These are phyloP conservation scores for Fusarium clavum DNA, from an alignment of 2,329 filamentous ascomycete genomes.

Conservation along the genomic window DNA sequence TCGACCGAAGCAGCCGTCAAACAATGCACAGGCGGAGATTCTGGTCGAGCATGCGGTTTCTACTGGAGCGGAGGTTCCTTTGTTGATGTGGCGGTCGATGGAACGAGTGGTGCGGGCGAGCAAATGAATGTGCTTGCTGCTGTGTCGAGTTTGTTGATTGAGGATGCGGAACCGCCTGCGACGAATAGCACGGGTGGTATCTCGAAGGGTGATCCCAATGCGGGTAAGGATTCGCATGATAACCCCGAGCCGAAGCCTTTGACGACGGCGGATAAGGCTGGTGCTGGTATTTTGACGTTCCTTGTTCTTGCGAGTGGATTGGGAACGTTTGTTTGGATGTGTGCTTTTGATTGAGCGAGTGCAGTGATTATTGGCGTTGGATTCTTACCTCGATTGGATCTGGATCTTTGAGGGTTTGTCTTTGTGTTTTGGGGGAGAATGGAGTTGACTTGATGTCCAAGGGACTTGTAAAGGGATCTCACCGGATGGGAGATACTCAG, in stretches of 20 bases:
- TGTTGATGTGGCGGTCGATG: slow-evolving; percentile 61
- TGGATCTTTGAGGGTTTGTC: background rate
- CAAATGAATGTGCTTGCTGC: slow-evolving; percentile 68
- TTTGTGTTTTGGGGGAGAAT: slow-evolving; percentile 20
- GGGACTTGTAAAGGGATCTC: background rate
- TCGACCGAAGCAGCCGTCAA: slow-evolving; percentile 70
- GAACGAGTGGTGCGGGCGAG: slow-evolving; percentile 68
- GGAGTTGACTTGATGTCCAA: slow-evolving; percentile 13
- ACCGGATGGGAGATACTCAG: background rate
- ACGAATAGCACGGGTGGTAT: slow-evolving; percentile 64
- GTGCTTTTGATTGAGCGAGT: slow-evolving; percentile 46
- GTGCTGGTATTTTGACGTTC: slow-evolving; percentile 62
- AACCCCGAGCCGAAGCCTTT: slow-evolving; percentile 49
- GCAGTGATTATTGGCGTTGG: slow-evolving; percentile 3
- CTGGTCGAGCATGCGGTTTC: slow-evolving; percentile 72
- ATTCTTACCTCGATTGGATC: slow-evolving; percentile 2
- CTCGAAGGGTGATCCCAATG: slow-evolving; percentile 56
- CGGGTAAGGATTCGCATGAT: slow-evolving; percentile 52
- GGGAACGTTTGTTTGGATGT: slow-evolving; percentile 65
- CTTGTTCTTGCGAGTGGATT: slow-evolving; percentile 56
- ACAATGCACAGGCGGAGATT: slow-evolving; percentile 70
- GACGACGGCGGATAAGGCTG: slow-evolving; percentile 59
- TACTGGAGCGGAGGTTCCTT: slow-evolving; percentile 66
- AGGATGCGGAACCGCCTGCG: slow-evolving; percentile 54
- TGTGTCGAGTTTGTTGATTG: slow-evolving; percentile 62